Evolutionary conservation across 306 rosid genomes (phyloP), one percentile per base, ranked within the genome.

Genomic region (Rosa chinensis): DNA sequence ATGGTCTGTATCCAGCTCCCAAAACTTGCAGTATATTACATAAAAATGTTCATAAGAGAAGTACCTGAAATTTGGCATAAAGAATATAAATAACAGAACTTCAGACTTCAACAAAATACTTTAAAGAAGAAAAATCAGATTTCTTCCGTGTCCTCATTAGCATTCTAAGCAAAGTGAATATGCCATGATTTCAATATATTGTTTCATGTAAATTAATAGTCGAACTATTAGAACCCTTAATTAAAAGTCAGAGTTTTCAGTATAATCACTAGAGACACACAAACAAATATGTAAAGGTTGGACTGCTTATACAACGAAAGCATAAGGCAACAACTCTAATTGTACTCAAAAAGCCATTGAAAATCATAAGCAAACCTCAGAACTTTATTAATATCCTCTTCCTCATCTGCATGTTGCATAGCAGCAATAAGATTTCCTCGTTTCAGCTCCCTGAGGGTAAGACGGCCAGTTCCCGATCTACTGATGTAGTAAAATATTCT

Each of bases 321-420:
- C 77, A 50, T 35, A 72, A n/a, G 63, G 66, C 8, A 58, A 70
- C 37, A 69, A 68, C 55, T n/a, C 4, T 39, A 82, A 48, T 53
- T 28, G 32, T 70, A 23, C 44, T 44, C 10, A 18, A 67, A 76
- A 79, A 68, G 64, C 13, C 42, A 40, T 39, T 6, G 5, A 10
- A 16, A 74, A 40, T 56, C 49, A 76, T 20, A 6, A 76, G 72
- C 81, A 52, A 82, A 83, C 75, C 98, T 93, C 88, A 93, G 86
- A 86, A 93, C 97, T 88, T 91, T 93, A 86, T 93, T 93, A 68
- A 93, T 93, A 85, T 93, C 98, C 78, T 93, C 98, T 83, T 93
- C 98, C 84, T 91, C 98, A 77, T 93, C 98, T 7, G 93, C 95
- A 85, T 90, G 98, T 82, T 84, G 98, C 98, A 91, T 91, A 71